These are phyloP conservation scores for Aureobasidium sp. DNA, from an alignment of 2,329 filamentous ascomycete genomes.

Conservation along the genomic window DNA sequence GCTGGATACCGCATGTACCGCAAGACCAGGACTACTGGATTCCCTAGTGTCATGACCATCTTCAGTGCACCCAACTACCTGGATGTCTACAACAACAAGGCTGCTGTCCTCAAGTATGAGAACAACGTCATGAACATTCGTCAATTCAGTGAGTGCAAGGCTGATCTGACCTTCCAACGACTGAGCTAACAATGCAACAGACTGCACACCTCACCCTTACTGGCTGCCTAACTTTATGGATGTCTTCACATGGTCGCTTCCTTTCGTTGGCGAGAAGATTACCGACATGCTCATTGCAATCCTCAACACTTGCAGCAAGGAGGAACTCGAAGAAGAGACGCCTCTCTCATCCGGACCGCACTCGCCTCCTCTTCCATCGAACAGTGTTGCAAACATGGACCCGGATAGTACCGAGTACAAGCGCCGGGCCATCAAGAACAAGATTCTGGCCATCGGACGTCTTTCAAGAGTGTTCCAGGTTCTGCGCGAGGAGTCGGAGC, in stretches of 20 bases:
- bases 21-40: conserved; percentile 94
- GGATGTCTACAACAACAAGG: conserved; percentile 99
- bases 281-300: conserved; percentile 99
- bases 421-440: conserved; percentile 97
- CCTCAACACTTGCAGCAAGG: conserved; percentile 97
- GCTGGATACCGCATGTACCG: conserved; percentile 98
- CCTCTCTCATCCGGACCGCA: conserved; percentile 57
- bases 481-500: conserved; percentile 90
- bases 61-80: conserved; percentile 98
- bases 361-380: conserved; percentile 59
- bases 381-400: conserved; percentile 43
- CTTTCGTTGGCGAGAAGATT: conserved; percentile 96
- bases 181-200: conserved; percentile 17
- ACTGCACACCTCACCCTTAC: conserved; percentile 98
- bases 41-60: conserved; percentile 99
- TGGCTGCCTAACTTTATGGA: conserved; percentile 99
- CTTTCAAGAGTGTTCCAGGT: conserved; percentile 98
- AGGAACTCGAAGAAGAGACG: conserved; percentile 83
- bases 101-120: conserved; percentile 96
- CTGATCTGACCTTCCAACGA: background rate
- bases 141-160: conserved; percentile 59
- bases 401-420: conserved; percentile 88
- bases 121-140: conserved; percentile 99
- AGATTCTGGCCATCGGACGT: conserved; percentile 94
- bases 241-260: conserved; percentile 99